These are phyloP conservation scores for Moesziomyces sp. DNA, from an alignment of 1,284 basidiomycete genomes.

Conservation along the genomic window DNA sequence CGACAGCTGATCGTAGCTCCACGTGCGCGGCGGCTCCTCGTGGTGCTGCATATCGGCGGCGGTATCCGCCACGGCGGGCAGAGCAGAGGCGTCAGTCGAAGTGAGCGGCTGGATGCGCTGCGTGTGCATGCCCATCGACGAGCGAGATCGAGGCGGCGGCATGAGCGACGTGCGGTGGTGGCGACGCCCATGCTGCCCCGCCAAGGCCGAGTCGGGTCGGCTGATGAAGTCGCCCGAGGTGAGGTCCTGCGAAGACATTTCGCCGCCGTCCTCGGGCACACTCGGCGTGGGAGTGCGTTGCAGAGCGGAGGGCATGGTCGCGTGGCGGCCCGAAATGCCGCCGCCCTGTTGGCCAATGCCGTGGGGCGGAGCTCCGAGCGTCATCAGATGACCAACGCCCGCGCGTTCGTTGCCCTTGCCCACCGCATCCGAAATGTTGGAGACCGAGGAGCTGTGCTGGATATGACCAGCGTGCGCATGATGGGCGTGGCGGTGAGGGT, in stretches of 20 bases:
- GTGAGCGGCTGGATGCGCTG: constrained; percentile 23
- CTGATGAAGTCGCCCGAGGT: constrained; percentile 37
- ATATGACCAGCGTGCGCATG: constrained; percentile 2
- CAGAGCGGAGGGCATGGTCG: constrained; percentile 50
- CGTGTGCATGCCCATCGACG: constrained; percentile 25
- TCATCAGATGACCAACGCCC: constrained; percentile 25
- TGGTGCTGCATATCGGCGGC: constrained; percentile 3
- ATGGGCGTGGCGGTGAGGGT: constrained; percentile 15
- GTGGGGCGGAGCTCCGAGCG: constrained; percentile 28
- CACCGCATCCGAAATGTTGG: not conserved
- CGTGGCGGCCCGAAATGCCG: constrained; percentile 34
- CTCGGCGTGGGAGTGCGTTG: constrained; percentile 52
- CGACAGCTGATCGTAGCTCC: constrained; percentile 53
- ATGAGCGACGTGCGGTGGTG: constrained; percentile 38
- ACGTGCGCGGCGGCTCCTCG: constrained; percentile 23
- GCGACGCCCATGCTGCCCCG: constrained; percentile 13
- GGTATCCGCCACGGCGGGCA: constrained; percentile 1
- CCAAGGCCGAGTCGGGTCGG: constrained; percentile 43
- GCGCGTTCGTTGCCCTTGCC: not conserved
- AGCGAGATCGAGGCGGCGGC: constrained; percentile 42
- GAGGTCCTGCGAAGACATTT: constrained; percentile 52
- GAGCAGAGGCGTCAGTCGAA: constrained; percentile 1
- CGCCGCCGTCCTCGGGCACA: constrained; percentile 61
- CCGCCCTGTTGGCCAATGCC: constrained; percentile 5
- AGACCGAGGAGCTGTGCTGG: constrained; percentile 7